Base-by-base conservation (phyloP, 192 early-diverging fungal genomes). In the Linnemannia hyalina region DNA sequence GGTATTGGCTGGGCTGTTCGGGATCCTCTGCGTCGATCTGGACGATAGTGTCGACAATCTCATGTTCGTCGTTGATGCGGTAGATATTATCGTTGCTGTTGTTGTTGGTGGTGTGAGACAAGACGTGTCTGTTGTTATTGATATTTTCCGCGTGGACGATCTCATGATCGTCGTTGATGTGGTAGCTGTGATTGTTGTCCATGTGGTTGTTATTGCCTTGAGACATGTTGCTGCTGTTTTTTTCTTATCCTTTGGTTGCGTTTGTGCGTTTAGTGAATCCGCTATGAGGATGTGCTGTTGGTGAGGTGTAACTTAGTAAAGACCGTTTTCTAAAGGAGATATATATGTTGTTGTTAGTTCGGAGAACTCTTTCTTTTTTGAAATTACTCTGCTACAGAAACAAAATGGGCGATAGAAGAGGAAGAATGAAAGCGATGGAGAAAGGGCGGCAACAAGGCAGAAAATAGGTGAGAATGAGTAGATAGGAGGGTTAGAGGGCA, bases 11-110 rank as follows among this genome's bases (percentile, higher is more conserved):
- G n/a, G 10, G 44, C 44, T 13, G 44, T 46, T 18, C 49, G n/a
- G 36, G 46, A 36, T 65, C 22, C 6, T 82, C 81, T 23, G 49
- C 15, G 22, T 77, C 75, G 13, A 77, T 41, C 38, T 77, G 63
- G 1, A 77, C 47, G n/a, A 82, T 29, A 1, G 81, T 52, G 4
- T 74, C 57, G 22, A 68, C 41, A 9, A n/a, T 32, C 42, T 65
- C 26, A 5, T 73, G 42, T 9, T 41, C 32, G 26, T 73, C 26
- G 13, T 73, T 29, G 60, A 10, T 65, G 60, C 55, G 46, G 11
- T 23, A 42, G 60, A 11, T n/a, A 8, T 0, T 77, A 41, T 38
- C 26, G 7, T 7, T 3, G n/a, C 23, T 22, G 69, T 38, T 41
- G 20, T 38, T 70, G 32, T 70, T 49, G 47, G 15, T 49, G 20